Evolutionary conservation across 2,329 filamentous ascomycete genomes (phyloP), one percentile per base, ranked within the genome.

Genomic region (Mollisia scopiformis): DNA sequence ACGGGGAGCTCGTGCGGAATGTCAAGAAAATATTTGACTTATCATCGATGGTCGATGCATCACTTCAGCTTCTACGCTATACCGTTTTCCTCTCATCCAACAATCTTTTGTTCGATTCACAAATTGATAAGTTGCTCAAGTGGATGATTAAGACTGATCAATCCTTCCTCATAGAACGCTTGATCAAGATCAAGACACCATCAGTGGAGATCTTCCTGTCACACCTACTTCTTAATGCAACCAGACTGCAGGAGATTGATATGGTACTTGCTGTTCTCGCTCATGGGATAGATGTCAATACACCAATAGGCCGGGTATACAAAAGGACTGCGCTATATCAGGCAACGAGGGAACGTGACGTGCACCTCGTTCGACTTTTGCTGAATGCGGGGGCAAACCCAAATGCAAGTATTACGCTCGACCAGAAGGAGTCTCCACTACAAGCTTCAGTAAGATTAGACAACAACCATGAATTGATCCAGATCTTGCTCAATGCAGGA

Each of bases 1-100:
- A 68, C 16, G 64, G 66, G 14, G 63, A 67, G 8, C 49, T 64
- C 33, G 49, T 52, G 41, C 52, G 55, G 55, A 61, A 62, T 51
- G 27, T 55, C 51, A 55, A 56, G 55, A 66, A 58, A 55, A 57
- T 62, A n/a, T 62, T 63, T 55, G 55, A 50, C 11, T 37, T 39
- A 41, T 61, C 63, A 39, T 64, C 63, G 19, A 58, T 58, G n/a
- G 33, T 60, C 30, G 62, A 67, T n/a, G 47, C 54, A 4, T 52
- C 64, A 56, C 47, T 67, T 55, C 62, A 66, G 33, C 61, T 68
- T 62, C 55, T 67, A 28, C 62, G 61, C 23, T 66, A 64, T 57
- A 56, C 57, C 27, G 51, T 64, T 46, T 66, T 58, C 49, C 62
- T 66, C 19, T 68, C 64, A 5, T 68, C 66, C 13, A 68, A 66